Base-by-base conservation (phyloP, 805 yeast species). In the Kuraishia floccosa region DNA sequence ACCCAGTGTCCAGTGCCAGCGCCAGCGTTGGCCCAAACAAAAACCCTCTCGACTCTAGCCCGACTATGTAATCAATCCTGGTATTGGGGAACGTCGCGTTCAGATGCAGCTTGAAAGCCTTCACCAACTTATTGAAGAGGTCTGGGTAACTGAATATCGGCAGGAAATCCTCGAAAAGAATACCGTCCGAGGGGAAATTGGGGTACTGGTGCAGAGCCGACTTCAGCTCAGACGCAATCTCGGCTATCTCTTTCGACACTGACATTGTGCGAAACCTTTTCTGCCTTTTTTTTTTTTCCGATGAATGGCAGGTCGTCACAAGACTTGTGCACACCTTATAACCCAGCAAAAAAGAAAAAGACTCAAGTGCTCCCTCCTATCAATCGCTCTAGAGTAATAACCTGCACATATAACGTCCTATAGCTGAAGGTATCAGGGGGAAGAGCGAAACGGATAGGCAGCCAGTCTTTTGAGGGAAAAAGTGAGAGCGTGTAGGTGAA, bases 11-110 rank as follows among this genome's bases (percentile, higher is more conserved):
- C 35, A 91, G 57, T 34, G 83, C 89, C 40, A 91, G 67, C 6
- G 98, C 98, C 43, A 91, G 66, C 22, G 97, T 64, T 27, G 99
- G 99, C 10, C 97, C 99, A 48, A 91, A 89, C 35, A 91, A 65
- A 55, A 91, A 91, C 3, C 99, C 99, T 58, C 99, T 78, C 30
- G 96, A 82, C 58, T 91, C 99, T 42, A 91, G 69, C 28, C 97
- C 99, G 30, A 91, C 85, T 37, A 91, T 68, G 50, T 80, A 89
- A 50, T 91, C 96, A 39, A 93, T 74, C 41, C 76, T 71, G 39
- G 64, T 62, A 37, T 63, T 63, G 36, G 66, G 61, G 49, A 68
- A 69, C 17, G 60, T 52, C 39, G 61, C 62, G 36, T 75, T 72
- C 35, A 91, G 50, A 50, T 85, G 93, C 33, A 72, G 49, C 56